Evolutionary conservation across 2,329 filamentous ascomycete genomes (phyloP).

Genomic region (Cadophora sp.): DNA sequence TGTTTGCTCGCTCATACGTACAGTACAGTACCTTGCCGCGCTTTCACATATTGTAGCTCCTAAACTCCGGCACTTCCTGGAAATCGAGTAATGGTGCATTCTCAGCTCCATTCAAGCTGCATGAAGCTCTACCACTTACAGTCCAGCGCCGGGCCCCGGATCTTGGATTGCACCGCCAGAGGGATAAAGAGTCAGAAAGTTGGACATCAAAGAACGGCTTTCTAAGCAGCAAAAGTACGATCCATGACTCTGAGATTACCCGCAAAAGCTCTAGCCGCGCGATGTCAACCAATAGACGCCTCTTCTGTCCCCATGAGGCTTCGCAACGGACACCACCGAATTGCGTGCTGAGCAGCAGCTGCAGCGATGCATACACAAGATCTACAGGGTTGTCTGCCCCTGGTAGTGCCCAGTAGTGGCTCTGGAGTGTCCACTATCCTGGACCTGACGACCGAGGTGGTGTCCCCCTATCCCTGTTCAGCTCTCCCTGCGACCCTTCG

Average conservation of each 20-base stretch:
- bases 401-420: conserved; percentile 2
- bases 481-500: background rate
- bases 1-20: background rate
- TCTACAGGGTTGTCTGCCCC: conserved; percentile 22
- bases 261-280: conserved; percentile 12
- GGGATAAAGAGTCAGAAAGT: background rate
- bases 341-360: conserved; percentile 18
- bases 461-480: background rate
- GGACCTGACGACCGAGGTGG: conserved; percentile 30
- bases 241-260: conserved; percentile 26
- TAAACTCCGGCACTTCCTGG: background rate
- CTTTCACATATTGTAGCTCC: too few species aligned
- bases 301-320: conserved; percentile 10
- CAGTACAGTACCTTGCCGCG: too few species aligned
- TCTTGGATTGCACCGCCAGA: background rate
- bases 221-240: conserved; percentile 17
- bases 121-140: conserved; percentile 14
- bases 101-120: conserved; percentile 2
- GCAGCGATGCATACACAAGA: conserved; percentile 17
- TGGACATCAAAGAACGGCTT: conserved; percentile 12
- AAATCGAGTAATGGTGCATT: conserved; percentile 14
- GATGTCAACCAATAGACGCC: conserved; percentile 13
- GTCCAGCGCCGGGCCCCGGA: conserved; percentile 4
- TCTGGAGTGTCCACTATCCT: conserved; percentile 7
- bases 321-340: conserved; percentile 10